Conservation (phyloP, 495 filamentous ascomycete species). For the Xylaria castorea region DNA sequence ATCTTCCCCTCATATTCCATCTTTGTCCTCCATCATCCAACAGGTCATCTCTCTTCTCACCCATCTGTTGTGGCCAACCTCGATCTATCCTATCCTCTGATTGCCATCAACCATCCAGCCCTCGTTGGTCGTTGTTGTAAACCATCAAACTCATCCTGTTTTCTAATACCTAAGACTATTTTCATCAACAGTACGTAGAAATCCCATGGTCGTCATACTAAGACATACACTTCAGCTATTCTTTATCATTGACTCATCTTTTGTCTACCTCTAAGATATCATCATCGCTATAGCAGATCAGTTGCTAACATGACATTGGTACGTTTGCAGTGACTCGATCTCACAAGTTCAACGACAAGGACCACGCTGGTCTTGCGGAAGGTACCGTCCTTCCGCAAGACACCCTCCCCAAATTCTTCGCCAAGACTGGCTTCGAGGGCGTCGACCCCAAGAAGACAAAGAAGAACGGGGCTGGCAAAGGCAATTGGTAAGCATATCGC, state of each 20-base stretch:
- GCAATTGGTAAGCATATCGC: constrained; percentile 77
- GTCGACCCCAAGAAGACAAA: constrained; percentile 90
- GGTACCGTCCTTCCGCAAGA: constrained; percentile 70
- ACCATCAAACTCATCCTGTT: neutral
- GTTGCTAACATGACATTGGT: neutral
- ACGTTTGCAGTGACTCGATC: constrained; percentile 84
- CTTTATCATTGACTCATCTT: neutral
- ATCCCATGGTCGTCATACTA: neutral
- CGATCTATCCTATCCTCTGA: neutral
- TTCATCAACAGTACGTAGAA: constrained; percentile 19
- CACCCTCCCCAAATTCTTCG: constrained; percentile 88
- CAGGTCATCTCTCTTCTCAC: constrained; percentile 1
- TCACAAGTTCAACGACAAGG: constrained; percentile 89
- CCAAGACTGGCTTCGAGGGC: constrained; percentile 82
- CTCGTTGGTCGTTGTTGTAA: constrained; percentile 1
- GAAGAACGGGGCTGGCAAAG: constrained; percentile 93
- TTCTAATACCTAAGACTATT: neutral
- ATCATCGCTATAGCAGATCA: neutral
- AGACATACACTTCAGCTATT: neutral
- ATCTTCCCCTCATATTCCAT: constrained; percentile 28
- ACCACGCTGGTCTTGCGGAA: constrained; percentile 71
- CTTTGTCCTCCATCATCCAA: constrained; percentile 29
- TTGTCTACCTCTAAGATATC: neutral
- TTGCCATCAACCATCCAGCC: neutral
- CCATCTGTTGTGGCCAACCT: constrained; percentile 9